Conservation (phyloP, 495 filamentous ascomycete genomes). For the Penicillium goetzii region DNA sequence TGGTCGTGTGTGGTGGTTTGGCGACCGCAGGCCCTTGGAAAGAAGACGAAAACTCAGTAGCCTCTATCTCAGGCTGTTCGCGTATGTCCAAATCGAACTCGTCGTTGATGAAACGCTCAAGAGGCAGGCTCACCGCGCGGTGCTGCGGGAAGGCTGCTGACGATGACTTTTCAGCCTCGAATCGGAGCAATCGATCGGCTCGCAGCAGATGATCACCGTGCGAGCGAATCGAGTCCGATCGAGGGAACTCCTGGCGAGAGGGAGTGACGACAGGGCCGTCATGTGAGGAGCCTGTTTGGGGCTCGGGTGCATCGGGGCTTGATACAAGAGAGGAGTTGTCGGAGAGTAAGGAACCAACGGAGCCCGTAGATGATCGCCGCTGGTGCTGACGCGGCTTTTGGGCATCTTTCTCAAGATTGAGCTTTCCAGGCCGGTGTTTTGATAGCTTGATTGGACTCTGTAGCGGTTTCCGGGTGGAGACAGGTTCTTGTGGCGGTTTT, state of each 20-base stretch:
- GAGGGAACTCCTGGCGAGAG: constrained; percentile 28
- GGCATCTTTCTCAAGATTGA: constrained; percentile 31
- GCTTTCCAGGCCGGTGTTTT: constrained; percentile 32
- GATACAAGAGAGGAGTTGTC: constrained; percentile 44
- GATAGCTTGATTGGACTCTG: constrained; percentile 50
- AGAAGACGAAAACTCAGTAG: background rate
- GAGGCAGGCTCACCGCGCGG: constrained; percentile 45
- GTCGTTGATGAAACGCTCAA: constrained; percentile 53
- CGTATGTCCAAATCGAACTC: constrained; percentile 39
- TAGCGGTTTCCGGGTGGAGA: constrained; percentile 33
- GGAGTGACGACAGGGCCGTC: constrained; percentile 33
- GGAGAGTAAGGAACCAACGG: constrained; percentile 39
- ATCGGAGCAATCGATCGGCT: constrained; percentile 37
- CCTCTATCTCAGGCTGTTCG: constrained; percentile 16
- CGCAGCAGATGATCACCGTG: constrained; percentile 40
- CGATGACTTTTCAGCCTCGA: constrained; percentile 37
- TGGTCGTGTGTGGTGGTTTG: constrained; percentile 12
- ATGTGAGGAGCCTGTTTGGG: constrained; percentile 37
- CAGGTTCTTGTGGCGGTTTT: constrained; percentile 7
- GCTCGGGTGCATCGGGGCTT: constrained; percentile 37
- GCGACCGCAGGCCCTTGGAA: constrained; percentile 3
- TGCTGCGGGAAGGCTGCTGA: constrained; percentile 33
- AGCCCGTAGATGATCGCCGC: constrained; percentile 40
- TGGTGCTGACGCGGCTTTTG: constrained; percentile 26
- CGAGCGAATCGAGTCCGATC: constrained; percentile 20